These are phyloP conservation scores for Phytophthora agathidicida DNA, from an alignment of 352 stramenopile genomes.

Conservation along the genomic window DNA sequence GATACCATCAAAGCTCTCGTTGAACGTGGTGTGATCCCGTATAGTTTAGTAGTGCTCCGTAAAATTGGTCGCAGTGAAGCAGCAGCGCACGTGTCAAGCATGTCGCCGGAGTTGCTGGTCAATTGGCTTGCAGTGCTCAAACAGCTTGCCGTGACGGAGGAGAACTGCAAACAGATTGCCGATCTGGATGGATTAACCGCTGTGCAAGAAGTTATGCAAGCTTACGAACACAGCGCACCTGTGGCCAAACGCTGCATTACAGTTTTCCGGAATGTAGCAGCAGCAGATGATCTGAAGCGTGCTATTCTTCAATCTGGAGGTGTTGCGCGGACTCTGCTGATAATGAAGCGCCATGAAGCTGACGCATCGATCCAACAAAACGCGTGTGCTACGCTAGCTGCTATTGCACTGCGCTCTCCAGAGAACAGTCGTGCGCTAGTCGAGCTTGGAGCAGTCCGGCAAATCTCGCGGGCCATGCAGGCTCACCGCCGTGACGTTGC, in stretches of 20 bases:
- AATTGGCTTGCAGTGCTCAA: constrained; percentile 77
- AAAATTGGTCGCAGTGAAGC: constrained; percentile 7
- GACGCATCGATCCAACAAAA: constrained; percentile 73
- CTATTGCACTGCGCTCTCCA: constrained; percentile 68
- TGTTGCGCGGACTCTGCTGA: constrained; percentile 53
- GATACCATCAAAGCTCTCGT: constrained; percentile 73
- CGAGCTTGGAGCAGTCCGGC: constrained; percentile 46
- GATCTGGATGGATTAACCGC: constrained; percentile 59
- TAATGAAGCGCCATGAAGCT: constrained; percentile 56
- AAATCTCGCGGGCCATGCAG: constrained; percentile 66
- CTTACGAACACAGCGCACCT: constrained; percentile 48
- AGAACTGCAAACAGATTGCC: constrained; percentile 75
- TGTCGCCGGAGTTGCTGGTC: constrained; percentile 53
- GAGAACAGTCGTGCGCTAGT: constrained; percentile 67
- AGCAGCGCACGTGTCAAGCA: constrained; percentile 1
- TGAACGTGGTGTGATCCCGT: constrained; percentile 54
- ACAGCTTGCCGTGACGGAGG: constrained; percentile 79
- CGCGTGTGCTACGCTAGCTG: constrained; percentile 75
- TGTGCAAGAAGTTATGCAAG: constrained; percentile 59
- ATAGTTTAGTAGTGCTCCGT: constrained; percentile 48
- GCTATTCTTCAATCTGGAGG: constrained; percentile 63
- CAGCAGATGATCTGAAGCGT: constrained; percentile 72
- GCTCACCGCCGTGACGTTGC: constrained; percentile 45
- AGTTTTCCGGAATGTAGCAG: constrained; percentile 76
- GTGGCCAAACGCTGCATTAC: constrained; percentile 74